Evolutionary conservation across 1,284 basidiomycete genomes (phyloP).

Genomic region (Ustilago shanxiensis): DNA sequence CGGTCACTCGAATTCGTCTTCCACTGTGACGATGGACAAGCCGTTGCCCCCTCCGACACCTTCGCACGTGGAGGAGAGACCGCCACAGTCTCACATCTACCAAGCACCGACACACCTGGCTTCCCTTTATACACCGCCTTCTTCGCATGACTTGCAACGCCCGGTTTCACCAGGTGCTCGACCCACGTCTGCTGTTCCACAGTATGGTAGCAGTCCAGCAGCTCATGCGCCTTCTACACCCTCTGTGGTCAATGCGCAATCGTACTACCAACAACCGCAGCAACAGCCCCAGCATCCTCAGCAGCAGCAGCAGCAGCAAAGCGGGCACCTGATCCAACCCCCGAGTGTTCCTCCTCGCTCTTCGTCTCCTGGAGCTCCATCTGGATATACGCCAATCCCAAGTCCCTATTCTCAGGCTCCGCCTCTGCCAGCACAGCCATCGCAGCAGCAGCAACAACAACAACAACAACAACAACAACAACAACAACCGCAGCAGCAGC

Average conservation of each 20-base stretch:
- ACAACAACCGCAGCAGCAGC: slow-evolving; percentile 7
- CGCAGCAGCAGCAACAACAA: background rate
- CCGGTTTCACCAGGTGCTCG: slow-evolving; percentile 42
- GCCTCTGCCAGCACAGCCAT: slow-evolving; percentile 5
- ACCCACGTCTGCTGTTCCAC: slow-evolving; percentile 35
- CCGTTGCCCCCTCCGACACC: slow-evolving; percentile 28
- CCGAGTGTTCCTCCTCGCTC: slow-evolving; percentile 29
- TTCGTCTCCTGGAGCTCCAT: slow-evolving; percentile 30
- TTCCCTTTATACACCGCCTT: slow-evolving; percentile 42
- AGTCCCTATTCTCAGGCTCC: slow-evolving; percentile 36
- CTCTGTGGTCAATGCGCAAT: slow-evolving; percentile 51
- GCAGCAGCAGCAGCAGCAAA: slow-evolving; percentile 13
- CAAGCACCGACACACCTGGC: slow-evolving; percentile 47
- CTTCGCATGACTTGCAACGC: slow-evolving; percentile 25
- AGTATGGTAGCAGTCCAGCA: slow-evolving; percentile 39
- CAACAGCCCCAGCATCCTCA: slow-evolving; percentile 17
- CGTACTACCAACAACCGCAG: slow-evolving; percentile 39
- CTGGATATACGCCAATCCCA: slow-evolving; percentile 34
- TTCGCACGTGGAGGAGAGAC: slow-evolving; percentile 23
- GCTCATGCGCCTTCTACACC: slow-evolving; percentile 12
- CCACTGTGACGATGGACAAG: slow-evolving; percentile 18
- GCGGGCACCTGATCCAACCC: slow-evolving; percentile 25
- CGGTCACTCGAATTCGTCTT: slow-evolving; percentile 16
- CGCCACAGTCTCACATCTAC: slow-evolving; percentile 51
- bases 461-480: background rate